Percentiles rank a stretch among this genome's conserved stretches.
Conservation (phyloP, 2,329 filamentous ascomycete genomes). For the Pseudogymnoascus pannorum region DNA sequence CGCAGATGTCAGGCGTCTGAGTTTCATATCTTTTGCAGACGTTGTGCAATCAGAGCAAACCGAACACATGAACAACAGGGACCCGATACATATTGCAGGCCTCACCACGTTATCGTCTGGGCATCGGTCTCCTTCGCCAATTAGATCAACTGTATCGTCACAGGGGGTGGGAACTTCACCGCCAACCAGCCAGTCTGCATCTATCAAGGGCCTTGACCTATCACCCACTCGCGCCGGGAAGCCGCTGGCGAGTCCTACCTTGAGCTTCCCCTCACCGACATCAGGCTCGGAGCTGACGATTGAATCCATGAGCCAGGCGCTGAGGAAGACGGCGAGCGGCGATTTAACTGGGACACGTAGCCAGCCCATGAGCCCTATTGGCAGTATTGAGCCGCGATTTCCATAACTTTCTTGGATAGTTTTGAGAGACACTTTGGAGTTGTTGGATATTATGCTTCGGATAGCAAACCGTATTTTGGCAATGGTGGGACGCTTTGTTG, state of each 20-base stretch:
- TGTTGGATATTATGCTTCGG: constrained; percentile 4
- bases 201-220: constrained; percentile 66
- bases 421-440: constrained; percentile 3
- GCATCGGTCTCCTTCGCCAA: constrained; percentile 71
- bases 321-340: constrained; percentile 76
- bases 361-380: constrained; percentile 51
- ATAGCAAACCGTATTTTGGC: neutral
- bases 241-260: constrained; percentile 56
- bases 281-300: constrained; percentile 68
- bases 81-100: constrained; percentile 63
- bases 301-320: constrained; percentile 87
- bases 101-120: constrained; percentile 51
- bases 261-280: constrained; percentile 44
- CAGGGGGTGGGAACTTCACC: constrained; percentile 62
- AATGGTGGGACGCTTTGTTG: neutral
- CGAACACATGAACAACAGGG: constrained; percentile 53
- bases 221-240: constrained; percentile 51
- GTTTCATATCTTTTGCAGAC: constrained; percentile 95
- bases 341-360: constrained; percentile 58
- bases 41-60: constrained; percentile 82
- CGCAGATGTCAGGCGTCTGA: constrained; percentile 72
- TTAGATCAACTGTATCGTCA: constrained; percentile 71
- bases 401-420: neutral
- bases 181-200: constrained; percentile 67
- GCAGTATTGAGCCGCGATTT: constrained; percentile 21